Evolutionary conservation across 805 yeast species (phyloP).

Genomic region (Suhomyces sp.): DNA sequence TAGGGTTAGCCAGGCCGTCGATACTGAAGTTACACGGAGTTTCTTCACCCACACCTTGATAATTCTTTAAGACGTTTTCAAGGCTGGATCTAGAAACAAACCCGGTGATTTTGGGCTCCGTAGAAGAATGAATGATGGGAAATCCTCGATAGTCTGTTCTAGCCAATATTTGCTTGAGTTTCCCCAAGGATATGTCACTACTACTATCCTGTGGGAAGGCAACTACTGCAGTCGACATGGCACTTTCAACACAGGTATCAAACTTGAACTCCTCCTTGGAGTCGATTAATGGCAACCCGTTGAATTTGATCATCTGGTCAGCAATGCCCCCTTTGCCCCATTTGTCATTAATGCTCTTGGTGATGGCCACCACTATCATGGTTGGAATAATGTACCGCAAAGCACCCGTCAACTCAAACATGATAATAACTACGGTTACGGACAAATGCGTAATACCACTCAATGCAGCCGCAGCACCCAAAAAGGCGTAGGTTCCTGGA

Average conservation of each 20-base stretch:
- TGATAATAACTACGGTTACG: constrained; percentile 82
- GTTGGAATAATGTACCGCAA: constrained; percentile 87
- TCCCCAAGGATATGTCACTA: constrained; percentile 25
- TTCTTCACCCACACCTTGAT: constrained; percentile 15
- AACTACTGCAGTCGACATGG: constrained; percentile 53
- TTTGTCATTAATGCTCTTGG: constrained; percentile 72
- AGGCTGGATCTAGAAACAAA: constrained; percentile 44
- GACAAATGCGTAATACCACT: constrained; percentile 94
- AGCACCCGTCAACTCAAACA: constrained; percentile 92
- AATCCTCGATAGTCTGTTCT: constrained; percentile 44
- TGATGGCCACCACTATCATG: constrained; percentile 90
- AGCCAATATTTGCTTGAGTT: constrained; percentile 30
- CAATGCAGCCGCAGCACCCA: constrained; percentile 94
- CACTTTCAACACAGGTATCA: constrained; percentile 44
- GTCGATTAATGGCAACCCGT: constrained; percentile 82
- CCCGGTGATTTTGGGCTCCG: constrained; percentile 43
- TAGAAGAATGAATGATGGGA: constrained; percentile 49
- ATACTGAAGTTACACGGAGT: constrained; percentile 17
- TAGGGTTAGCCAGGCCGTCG: neutral
- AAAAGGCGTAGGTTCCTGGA: constrained; percentile 91
- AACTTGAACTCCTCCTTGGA: constrained; percentile 65
- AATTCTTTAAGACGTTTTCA: constrained; percentile 22
- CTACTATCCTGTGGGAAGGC: constrained; percentile 36
- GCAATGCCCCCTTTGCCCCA: constrained; percentile 89
- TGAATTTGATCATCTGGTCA: constrained; percentile 86